These are phyloP conservation scores for Candida easanensis DNA, from an alignment of 805 yeast species.

Conservation along the genomic window DNA sequence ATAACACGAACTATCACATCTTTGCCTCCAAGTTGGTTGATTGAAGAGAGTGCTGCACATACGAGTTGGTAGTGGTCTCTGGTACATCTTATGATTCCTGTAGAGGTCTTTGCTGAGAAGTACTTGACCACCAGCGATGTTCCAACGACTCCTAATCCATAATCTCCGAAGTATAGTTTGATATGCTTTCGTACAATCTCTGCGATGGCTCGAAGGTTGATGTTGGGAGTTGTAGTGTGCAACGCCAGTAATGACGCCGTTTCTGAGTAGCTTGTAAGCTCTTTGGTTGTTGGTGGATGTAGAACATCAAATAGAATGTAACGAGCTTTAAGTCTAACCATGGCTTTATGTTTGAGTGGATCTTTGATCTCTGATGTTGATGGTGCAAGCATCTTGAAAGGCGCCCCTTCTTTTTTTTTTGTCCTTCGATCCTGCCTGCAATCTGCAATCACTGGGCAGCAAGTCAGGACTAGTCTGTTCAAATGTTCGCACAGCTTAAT, in stretches of 20 bases:
- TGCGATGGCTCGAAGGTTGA: constrained; percentile 49
- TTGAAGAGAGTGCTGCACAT: constrained; percentile 63
- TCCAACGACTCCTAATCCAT: constrained; percentile 65
- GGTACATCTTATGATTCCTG: constrained; percentile 79
- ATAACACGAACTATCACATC: constrained; percentile 53
- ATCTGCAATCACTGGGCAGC: no score
- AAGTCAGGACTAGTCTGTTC: no score
- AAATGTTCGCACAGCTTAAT: no score
- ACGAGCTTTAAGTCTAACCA: constrained; percentile 89
- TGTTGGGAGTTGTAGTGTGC: constrained; percentile 46
- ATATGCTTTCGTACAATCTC: constrained; percentile 54
- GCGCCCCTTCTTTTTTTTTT: no score
- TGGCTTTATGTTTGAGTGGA: no score
- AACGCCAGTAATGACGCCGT: constrained; percentile 41
- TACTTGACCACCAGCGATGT: constrained; percentile 66
- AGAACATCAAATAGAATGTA: constrained; percentile 79
- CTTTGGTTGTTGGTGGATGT: constrained; percentile 46
- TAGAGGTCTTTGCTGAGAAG: constrained; percentile 75
- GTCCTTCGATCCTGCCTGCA: no score
- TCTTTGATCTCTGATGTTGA: no score
- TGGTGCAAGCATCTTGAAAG: no score
- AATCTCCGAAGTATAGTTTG: constrained; percentile 71
- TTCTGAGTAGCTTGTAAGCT: constrained; percentile 29
- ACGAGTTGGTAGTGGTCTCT: constrained; percentile 60
- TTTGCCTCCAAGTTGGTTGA: constrained; percentile 47